Base-by-base conservation (phyloP, 371 early-diverging fungal genomes). In the Mucor mucedo region DNA sequence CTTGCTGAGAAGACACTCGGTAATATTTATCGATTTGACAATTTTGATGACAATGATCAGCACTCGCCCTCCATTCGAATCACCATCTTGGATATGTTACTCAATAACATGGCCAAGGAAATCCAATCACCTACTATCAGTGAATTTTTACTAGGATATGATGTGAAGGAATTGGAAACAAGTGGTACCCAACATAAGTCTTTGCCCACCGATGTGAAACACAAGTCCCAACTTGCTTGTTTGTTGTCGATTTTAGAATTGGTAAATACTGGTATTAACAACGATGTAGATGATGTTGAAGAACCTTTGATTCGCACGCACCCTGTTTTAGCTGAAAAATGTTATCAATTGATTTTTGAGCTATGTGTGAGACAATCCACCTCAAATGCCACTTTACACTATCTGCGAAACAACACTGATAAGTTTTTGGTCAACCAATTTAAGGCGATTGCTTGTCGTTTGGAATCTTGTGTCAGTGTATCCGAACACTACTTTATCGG, bases 111-210 rank as follows among this genome's bases (percentile, higher is more conserved):
- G 28, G 61, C 63, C 3, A 60, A 71, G 8, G 65, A 68, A 1
- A 61, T 65, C 14, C 62, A 73, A 7, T 70, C 81, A 8, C 92
- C 93, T 2, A 90, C 89, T 0, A 72, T 96, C 30, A 86, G 94
- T 6, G 95, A 97, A 70, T 94, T 92, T 56, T 73, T 96, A 56
- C 78, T 97, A 0, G 97, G 97, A 5, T 94, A 86, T 59, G 84
- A 91, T 53, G 64, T 78, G 0, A 55, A 58, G 13, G 63, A 68
- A 10, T 41, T 65, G 42, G 56, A 41, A 33, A 11, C 45, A 58
- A 67, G 30, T 68, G 80, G 59, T 65, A 69, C 11, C 66, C 74
- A 41, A 40, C 16, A 50, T 7, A 62, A 44, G n/a, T 52, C 68
- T 13, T 13, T 49, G 6, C 28, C 39, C 49, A 68, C 70, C 10